Evolutionary conservation across 179 eudicot species (phyloP).

Genomic region (Silene noctiflora): DNA sequence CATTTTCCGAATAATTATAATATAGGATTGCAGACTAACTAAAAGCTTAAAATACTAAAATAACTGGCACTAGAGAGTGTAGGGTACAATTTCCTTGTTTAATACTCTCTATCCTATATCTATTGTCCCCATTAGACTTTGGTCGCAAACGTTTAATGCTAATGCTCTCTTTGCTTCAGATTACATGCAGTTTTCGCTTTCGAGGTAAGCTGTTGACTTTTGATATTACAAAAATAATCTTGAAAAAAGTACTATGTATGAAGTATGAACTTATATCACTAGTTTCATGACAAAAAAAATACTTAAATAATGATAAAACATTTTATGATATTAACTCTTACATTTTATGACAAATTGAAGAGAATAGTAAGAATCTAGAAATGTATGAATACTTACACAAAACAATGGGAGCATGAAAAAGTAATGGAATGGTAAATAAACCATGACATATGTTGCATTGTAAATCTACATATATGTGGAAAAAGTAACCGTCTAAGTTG

Average conservation of each 20-base stretch:
- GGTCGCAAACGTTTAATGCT: background rate
- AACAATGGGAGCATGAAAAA: background rate
- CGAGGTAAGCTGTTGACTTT: background rate
- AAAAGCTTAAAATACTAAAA: background rate
- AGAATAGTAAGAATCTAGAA: background rate
- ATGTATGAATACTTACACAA: background rate
- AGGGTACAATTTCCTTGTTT: background rate
- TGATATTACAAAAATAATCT: background rate
- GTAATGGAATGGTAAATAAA: background rate
- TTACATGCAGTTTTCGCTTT: background rate
- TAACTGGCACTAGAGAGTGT: background rate
- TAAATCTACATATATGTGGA: background rate
- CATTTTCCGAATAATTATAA: background rate
- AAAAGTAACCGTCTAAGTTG: background rate
- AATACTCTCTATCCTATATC: background rate
- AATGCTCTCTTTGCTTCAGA: background rate
- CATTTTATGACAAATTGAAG: background rate
- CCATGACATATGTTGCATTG: background rate
- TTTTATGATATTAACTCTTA: background rate
- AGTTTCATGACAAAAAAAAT: background rate
- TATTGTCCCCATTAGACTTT: constrained; percentile 3
- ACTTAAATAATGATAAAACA: background rate
- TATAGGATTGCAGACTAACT: too few relatives aligned
- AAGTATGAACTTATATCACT: background rate
- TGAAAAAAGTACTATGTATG: background rate